Percentiles rank a stretch among this genome's conserved stretches.
Conservation (phyloP, 768 basidiomycete species). For the Pleurotus cornucopiae region DNA sequence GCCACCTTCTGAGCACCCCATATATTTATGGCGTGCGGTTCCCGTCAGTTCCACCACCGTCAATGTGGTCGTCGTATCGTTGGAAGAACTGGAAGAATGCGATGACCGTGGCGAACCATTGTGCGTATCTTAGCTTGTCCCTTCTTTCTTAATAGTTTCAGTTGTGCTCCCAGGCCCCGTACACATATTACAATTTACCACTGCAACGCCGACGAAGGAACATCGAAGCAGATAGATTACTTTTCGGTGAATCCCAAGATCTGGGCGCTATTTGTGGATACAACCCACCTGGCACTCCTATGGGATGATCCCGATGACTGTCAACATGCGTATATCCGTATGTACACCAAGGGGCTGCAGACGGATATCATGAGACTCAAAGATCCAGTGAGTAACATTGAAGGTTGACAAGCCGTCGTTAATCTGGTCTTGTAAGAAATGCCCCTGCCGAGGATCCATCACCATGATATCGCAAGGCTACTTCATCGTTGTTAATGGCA, state of each 20-base stretch:
- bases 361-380: not conserved
- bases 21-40: not conserved
- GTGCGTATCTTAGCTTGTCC: not conserved
- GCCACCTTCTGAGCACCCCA: not conserved
- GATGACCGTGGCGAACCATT: not conserved
- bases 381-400: not conserved
- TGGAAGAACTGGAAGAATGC: not conserved
- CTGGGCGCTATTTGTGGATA: not conserved
- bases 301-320: not conserved
- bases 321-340: not conserved
- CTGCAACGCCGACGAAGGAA: not conserved
- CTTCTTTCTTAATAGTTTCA: not conserved
- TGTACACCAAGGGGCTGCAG: not conserved
- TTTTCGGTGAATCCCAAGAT: not conserved
- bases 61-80: not conserved
- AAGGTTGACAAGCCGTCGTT: not conserved
- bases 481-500: no score
- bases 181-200: not conserved
- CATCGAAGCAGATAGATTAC: not conserved
- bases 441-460: no score
- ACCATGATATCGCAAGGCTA: no score
- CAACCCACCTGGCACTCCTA: not conserved
- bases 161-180: not conserved
- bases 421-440: not conserved
- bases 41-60: not conserved